phyloP scores from a whole-genome alignment of 75 land plant genomes.

The Pseudotsuga menziesii region DNA sequence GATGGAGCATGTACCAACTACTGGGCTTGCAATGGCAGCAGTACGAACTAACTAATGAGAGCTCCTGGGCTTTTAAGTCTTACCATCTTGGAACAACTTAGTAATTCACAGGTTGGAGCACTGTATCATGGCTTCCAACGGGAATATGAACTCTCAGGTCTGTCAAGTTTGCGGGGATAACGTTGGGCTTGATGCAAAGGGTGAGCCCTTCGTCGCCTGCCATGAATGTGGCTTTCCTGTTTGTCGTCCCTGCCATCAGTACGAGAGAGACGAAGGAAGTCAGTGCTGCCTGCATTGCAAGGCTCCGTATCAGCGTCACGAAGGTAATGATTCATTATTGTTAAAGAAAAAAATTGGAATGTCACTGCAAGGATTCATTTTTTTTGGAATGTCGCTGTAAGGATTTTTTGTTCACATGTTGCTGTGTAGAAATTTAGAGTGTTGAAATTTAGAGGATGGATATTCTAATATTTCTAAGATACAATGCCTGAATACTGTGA shows the following conservation, averaged over 20 bases:
- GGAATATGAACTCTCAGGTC: slow-evolving; percentile 13
- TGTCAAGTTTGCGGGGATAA: slow-evolving; percentile 74
- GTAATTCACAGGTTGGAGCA: no score
- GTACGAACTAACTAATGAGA: background rate
- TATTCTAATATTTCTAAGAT: no score
- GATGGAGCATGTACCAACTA: no score
- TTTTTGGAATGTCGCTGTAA: no score
- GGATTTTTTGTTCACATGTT: no score
- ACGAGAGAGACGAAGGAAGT: slow-evolving; percentile 60
- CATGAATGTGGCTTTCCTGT: slow-evolving; percentile 65
- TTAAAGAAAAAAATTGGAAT: no score
- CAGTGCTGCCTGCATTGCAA: slow-evolving; percentile 68
- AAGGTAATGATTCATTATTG: slow-evolving; percentile 27
- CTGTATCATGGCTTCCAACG: background rate
- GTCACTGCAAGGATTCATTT: no score
- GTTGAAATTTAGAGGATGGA: no score
- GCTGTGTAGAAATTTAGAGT: no score
- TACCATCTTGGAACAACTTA: no score
- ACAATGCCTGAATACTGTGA: no score
- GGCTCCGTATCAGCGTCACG: slow-evolving; percentile 69
- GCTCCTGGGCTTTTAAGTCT: background rate
- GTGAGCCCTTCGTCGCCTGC: slow-evolving; percentile 63
- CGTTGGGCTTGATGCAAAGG: slow-evolving; percentile 41
- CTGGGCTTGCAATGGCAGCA: background rate
- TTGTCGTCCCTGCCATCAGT: slow-evolving; percentile 72